A percentile compares a stretch with the other conserved stretches of the same genome.
These are phyloP conservation scores for Plasmodium gaboni DNA, from an alignment of 169 alveolate species.

Conservation along the genomic window DNA sequence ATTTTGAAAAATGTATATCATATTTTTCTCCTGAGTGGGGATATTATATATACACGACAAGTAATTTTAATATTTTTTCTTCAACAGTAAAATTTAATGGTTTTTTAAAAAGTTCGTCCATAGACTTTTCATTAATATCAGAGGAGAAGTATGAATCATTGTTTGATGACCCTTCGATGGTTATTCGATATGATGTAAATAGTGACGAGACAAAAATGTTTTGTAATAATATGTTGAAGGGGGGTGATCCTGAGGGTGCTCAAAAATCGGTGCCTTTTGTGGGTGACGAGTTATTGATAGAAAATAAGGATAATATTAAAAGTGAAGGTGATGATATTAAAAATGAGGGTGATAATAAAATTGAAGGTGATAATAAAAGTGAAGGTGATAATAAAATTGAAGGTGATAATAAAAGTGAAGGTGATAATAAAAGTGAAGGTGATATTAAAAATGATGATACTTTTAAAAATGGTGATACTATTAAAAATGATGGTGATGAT, in stretches of 20 bases:
- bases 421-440: neutral
- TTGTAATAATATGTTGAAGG: neutral
- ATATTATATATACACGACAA: constrained; percentile 56
- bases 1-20: constrained; percentile 30
- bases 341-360: too few relatives aligned
- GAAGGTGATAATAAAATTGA: too few relatives aligned
- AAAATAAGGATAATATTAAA: too few relatives aligned
- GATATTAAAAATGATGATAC: neutral
- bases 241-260: neutral
- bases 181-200: neutral
- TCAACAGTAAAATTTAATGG: constrained; percentile 49
- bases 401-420: too few relatives aligned
- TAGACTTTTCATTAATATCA: constrained; percentile 26
- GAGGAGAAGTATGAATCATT: constrained; percentile 1
- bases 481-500: neutral
- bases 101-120: constrained; percentile 16
- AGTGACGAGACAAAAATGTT: neutral
- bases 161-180: neutral
- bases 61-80: constrained; percentile 65
- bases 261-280: too few relatives aligned
- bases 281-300: too few relatives aligned
- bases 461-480: neutral
- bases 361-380: too few relatives aligned
- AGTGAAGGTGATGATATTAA: too few relatives aligned
- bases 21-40: constrained; percentile 75